Percentiles rank a stretch among this genome's conserved stretches.
These are phyloP conservation scores for Colletotrichum filicis DNA, from an alignment of 2,329 filamentous ascomycete species.

Conservation along the genomic window DNA sequence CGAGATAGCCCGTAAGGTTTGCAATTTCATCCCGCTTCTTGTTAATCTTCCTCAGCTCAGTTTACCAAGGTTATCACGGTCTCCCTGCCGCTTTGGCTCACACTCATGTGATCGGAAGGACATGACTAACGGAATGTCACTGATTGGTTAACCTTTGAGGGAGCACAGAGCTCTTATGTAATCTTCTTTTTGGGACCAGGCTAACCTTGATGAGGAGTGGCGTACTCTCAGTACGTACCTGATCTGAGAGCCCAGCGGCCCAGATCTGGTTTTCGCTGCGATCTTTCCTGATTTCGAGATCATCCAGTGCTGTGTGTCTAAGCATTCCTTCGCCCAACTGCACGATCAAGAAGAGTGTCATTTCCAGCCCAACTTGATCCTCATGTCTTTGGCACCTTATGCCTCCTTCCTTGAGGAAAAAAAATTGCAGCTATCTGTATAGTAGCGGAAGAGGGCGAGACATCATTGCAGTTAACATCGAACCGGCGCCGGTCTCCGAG, in stretches of 20 bases:
- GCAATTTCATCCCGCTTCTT: too few species aligned
- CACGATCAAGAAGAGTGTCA: too few species aligned
- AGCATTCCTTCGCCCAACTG: too few species aligned
- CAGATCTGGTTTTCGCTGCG: not conserved
- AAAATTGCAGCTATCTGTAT: too few species aligned
- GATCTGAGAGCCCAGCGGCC: not conserved
- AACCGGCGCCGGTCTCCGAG: too few species aligned
- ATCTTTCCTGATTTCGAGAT: not conserved
- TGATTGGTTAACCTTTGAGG: not conserved
- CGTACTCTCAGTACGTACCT: not conserved
- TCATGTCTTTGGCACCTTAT: too few species aligned
- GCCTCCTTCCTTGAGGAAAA: too few species aligned
- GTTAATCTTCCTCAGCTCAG: not conserved
- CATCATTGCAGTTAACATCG: too few species aligned
- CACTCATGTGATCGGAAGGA: not conserved
- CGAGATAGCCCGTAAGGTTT: too few species aligned
- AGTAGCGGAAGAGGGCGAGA: too few species aligned
- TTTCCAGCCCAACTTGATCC: too few species aligned
- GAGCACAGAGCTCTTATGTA: not conserved
- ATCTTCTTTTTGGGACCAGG: accelerated
- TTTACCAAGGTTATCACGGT: not conserved
- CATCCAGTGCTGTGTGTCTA: too few species aligned
- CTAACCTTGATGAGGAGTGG: not conserved
- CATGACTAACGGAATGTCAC: not conserved
- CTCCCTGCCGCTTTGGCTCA: not conserved